These are phyloP conservation scores for Leptographium galeiforme DNA, from an alignment of 2,329 filamentous ascomycete genomes.

Conservation along the genomic window DNA sequence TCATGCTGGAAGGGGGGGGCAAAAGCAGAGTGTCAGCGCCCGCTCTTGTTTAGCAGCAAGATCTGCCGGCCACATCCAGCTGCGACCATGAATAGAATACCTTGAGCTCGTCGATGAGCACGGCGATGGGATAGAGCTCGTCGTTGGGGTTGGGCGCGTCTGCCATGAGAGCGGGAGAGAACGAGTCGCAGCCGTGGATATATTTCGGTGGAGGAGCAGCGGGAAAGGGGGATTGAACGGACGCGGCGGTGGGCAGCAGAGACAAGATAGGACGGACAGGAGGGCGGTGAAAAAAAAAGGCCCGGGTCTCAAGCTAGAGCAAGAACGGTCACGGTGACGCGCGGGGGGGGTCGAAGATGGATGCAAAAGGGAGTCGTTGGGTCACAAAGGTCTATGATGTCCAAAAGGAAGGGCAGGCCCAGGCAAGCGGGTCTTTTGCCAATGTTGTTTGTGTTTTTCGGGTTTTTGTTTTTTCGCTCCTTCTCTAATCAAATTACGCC, in stretches of 20 bases:
- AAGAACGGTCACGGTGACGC: background rate
- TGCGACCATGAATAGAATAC: constrained; percentile 27
- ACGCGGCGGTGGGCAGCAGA: background rate
- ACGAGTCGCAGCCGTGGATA: constrained; percentile 10
- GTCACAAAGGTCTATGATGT: constrained; percentile 1
- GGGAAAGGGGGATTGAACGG: background rate
- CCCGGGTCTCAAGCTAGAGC: background rate
- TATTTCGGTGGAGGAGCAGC: constrained; percentile 11
- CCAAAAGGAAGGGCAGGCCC: background rate
- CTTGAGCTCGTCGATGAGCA: constrained; percentile 99
- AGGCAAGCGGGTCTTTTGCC: constrained; percentile 1
- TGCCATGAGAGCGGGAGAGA: constrained; percentile 52
- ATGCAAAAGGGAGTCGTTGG: background rate
- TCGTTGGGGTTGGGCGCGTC: constrained; percentile 83
- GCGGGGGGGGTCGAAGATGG: background rate
- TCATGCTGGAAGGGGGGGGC: constrained; percentile 57
- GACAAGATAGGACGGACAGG: background rate
- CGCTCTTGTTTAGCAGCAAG: constrained; percentile 3
- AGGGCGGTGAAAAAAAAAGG: background rate
- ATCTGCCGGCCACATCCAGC: background rate
- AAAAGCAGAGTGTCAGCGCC: constrained; percentile 5
- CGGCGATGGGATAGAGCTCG: constrained; percentile 98
- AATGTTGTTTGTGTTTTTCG: constrained; percentile 9
- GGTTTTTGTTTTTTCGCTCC: constrained; percentile 13
- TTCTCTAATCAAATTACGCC: constrained; percentile 5